Evolutionary conservation across 345 rosid genomes (phyloP), one percentile per base, ranked within the genome.

Genomic region (Citrus glauca): DNA sequence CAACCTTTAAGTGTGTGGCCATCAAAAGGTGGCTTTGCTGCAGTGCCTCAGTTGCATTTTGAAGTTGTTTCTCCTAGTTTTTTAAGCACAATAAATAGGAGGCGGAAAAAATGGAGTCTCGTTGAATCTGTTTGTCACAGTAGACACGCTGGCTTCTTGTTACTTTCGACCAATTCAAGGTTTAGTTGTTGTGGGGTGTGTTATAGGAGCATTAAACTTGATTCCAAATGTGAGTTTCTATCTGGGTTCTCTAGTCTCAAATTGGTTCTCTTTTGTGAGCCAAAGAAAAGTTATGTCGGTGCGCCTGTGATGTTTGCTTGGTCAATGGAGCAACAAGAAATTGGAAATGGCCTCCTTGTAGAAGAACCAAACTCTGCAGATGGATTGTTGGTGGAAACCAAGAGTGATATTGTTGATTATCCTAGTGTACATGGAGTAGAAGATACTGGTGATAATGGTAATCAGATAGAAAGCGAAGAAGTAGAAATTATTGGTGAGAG

Each of bases 1-100:
- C 95, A 91, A 88, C 80, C 90, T 91, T 88, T 91, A 79, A 82
- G 88, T 55, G 80, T 87, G 40, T 86, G 86, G 87, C 87, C 92
- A 25, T 63, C 71, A 22, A 79, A 81, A 53, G 81, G 81, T 66
- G 91, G 91, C 83, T 82, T 84, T 63, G 87, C 80, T 42, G 81
- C 77, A 33, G 82, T 86, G 68, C 89, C 90, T 79, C 87, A 83
- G 67, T 82, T 87, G 84, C 88, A 82, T 27, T 79, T 67, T 81
- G 90, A 90, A 61, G 33, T 87, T 80, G 86, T 75, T 77, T 83
- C 85, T 73, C 77, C 78, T 80, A 78, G 81, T 78, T 82, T 59
- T 78, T 62, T 76, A 37, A 74, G 82, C 64, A 50, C 56, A 62
- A 81, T 79, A 38, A 67, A 80, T 59, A 72, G 82, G 73, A 77